Evolutionary conservation across 2,329 filamentous ascomycete genomes (phyloP), one percentile per base, ranked within the genome.

Genomic region (Scedosporium minutisporum): DNA sequence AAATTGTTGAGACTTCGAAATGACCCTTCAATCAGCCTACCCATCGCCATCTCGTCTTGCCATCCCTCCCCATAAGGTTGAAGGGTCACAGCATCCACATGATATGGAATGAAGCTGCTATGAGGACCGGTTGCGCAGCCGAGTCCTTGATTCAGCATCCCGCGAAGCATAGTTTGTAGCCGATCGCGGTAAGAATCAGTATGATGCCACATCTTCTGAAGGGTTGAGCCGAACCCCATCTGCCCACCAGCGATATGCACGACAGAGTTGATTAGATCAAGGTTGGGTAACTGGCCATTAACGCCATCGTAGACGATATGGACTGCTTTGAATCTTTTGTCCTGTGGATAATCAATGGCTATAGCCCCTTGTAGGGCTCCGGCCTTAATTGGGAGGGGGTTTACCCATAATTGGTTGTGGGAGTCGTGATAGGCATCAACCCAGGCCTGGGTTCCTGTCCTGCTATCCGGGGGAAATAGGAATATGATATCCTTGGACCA

Each of bases 401-500:
- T 85, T 27, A 97, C 87, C 6, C 80, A 82, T 4, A 82, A 76
- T 0, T 88, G 81, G 67, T 89, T 82, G 70, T 97, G 92, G 21
- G 90, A 88, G 73, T 96, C 91, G 74, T 99, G 95, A 74, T 99
- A 99, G 1, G 95, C 95, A 71, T 97, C 93, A 7, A 97, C 91
- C 95, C 95, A 99, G 25, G 95, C 95, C 72, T 97, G 93, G 0
- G 92, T 91, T 0, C 93, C 95, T 10, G 90, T 89, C 64, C 87
- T 89, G 73, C 91, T 96, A 75, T 99, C 95, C 0, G 90, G 88
- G 0, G 95, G 87, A 57, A 99, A 83, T 5, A 99, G 77, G 68
- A 99, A 86, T 64, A 99, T 93, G 67, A 99, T 96, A 73, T 99
- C 95, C 75, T 99, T 99, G 64, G 93, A 97, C 95, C 95, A 99